Percentiles rank a stretch among this genome's conserved stretches.
These are phyloP conservation scores for Suhomyces kunorum DNA, from an alignment of 1,139 yeast genomes.

Conservation along the genomic window DNA sequence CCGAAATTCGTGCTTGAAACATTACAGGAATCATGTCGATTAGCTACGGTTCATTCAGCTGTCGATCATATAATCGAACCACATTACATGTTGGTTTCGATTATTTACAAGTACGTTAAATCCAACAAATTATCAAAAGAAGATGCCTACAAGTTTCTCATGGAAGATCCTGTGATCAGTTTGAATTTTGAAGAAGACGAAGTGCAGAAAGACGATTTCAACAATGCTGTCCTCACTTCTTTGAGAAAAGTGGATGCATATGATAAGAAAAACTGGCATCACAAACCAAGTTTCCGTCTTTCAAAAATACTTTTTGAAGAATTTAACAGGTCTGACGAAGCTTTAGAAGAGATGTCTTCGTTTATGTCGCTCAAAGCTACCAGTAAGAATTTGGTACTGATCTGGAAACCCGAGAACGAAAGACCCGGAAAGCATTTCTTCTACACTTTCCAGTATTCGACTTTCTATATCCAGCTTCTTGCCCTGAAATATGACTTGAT, in stretches of 20 bases:
- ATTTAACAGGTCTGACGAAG: constrained; percentile 51
- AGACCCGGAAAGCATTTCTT: constrained; percentile 91
- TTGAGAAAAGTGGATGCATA: constrained; percentile 43
- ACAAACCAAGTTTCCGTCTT: constrained; percentile 75
- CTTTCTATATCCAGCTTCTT: constrained; percentile 61
- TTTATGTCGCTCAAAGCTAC: constrained; percentile 68
- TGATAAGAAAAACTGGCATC: constrained; percentile 93
- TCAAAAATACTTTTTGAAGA: constrained; percentile 64
- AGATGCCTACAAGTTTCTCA: constrained; percentile 42
- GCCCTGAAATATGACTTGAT: constrained; percentile 57
- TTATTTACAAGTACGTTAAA: constrained; percentile 58
- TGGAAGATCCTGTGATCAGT: constrained; percentile 32
- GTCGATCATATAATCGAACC: constrained; percentile 72
- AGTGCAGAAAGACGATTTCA: constrained; percentile 17
- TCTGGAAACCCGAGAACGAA: constrained; percentile 93
- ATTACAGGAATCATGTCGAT: constrained; percentile 40
- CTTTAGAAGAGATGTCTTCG: constrained; percentile 63
- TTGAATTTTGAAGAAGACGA: constrained; percentile 1
- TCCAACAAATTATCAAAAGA: constrained; percentile 30
- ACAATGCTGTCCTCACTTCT: constrained; percentile 26
- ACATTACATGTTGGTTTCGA: constrained; percentile 63
- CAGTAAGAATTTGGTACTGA: constrained; percentile 72
- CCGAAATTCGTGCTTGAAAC: constrained; percentile 38
- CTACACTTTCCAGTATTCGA: constrained; percentile 70
- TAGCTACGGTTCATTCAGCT: constrained; percentile 41